Conservation (phyloP, 768 basidiomycete species). For the Psilocybe tampanensis region DNA sequence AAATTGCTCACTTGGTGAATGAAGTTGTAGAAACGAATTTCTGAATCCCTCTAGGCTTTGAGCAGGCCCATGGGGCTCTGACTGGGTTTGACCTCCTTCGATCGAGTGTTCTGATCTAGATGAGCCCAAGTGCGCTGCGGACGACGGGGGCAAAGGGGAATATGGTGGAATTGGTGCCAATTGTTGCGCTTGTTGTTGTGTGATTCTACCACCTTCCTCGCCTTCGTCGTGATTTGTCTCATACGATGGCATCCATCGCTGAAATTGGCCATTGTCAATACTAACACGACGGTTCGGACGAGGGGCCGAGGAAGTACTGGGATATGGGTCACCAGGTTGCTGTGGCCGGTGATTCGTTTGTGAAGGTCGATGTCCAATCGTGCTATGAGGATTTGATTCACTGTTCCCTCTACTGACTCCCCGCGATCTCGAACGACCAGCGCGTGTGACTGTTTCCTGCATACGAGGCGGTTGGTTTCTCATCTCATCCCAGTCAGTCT, state of each 20-base stretch:
- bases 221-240: constrained; percentile 32
- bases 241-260: constrained; percentile 29
- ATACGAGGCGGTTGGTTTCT: constrained; percentile 2
- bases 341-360: background rate
- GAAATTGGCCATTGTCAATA: constrained; percentile 36
- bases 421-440: constrained; percentile 5
- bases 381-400: constrained; percentile 1
- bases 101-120: background rate
- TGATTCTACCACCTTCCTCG: constrained; percentile 4
- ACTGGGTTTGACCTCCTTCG: background rate
- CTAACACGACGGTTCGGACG: constrained; percentile 29
- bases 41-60: constrained; percentile 43
- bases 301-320: background rate
- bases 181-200: background rate
- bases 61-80: constrained; percentile 14
- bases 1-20: constrained; percentile 17
- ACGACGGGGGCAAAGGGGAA: constrained; percentile 27
- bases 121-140: background rate
- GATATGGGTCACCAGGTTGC: background rate
- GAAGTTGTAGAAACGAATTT: constrained; percentile 25
- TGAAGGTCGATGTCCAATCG: background rate
- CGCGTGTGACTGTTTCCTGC: background rate
- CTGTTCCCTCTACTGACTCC: constrained; percentile 12
- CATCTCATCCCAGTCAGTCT: constrained; percentile 25
- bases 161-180: constrained; percentile 39